Evolutionary conservation across 306 rosid genomes (phyloP).

Genomic region (Quillaja saponaria): DNA sequence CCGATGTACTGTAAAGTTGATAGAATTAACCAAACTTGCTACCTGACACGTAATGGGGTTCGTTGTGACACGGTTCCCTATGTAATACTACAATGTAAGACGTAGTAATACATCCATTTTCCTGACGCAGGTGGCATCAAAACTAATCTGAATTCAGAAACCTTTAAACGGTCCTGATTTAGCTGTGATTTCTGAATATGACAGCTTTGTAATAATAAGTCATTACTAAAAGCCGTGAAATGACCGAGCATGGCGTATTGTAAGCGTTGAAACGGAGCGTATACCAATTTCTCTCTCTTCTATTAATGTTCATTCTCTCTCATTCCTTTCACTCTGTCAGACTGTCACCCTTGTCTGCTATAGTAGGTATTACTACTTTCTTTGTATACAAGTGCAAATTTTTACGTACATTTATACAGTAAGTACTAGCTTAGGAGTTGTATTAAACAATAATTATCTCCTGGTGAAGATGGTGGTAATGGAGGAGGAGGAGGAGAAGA

Average conservation of each 20-base stretch:
- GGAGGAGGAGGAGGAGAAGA: background rate
- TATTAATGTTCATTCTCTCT: background rate
- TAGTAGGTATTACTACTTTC: background rate
- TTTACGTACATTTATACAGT: too few species aligned
- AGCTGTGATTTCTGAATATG: background rate
- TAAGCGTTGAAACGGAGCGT: conserved; percentile 64
- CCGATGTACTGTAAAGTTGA: too few species aligned
- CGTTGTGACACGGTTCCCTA: too few species aligned
- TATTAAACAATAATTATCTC: too few species aligned
- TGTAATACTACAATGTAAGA: background rate
- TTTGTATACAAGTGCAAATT: too few species aligned
- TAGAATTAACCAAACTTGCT: background rate
- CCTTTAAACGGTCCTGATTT: background rate
- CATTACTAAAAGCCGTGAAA: conserved; percentile 16
- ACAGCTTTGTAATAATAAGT: conserved; percentile 4
- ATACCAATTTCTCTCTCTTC: conserved; percentile 24
- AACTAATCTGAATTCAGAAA: background rate
- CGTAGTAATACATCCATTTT: too few species aligned
- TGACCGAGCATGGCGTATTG: conserved; percentile 38
- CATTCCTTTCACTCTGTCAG: conserved; percentile 15
- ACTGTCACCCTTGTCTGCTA: conserved; percentile 9
- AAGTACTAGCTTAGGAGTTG: background rate
- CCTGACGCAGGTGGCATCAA: background rate
- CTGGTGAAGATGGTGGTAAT: background rate
- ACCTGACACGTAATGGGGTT: background rate